Evolutionary conservation across 1,284 basidiomycete genomes (phyloP).

Genomic region (Violaceomyces palustris): DNA sequence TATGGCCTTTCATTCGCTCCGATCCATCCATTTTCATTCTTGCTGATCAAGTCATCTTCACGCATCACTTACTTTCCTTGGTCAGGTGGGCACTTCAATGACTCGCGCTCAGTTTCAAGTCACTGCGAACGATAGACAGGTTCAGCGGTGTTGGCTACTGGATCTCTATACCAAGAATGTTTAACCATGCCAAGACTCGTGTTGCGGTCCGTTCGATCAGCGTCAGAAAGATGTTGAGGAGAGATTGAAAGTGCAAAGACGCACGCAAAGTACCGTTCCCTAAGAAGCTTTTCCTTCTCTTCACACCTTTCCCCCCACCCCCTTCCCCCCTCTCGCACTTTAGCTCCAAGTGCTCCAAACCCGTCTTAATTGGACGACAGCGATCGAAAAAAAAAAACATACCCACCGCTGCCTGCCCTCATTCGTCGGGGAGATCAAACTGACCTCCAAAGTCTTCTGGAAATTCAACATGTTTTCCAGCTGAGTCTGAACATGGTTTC

Average conservation of each 20-base stretch:
- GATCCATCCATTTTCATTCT: not conserved
- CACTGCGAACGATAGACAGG: conserved; percentile 6
- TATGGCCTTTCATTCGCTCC: too few relatives aligned
- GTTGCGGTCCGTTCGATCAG: not conserved
- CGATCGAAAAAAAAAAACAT: too few relatives aligned
- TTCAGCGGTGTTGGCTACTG: too few relatives aligned
- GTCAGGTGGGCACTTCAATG: conserved; percentile 12
- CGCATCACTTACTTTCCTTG: not conserved
- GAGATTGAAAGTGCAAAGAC: not conserved
- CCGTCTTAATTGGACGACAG: conserved; percentile 6
- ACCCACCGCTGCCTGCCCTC: conserved; percentile 4
- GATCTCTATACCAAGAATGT: too few relatives aligned
- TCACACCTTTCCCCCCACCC: not conserved
- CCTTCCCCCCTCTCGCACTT: not conserved
- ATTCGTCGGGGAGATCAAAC: conserved; percentile 6
- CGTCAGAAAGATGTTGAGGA: not conserved
- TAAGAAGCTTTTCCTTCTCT: not conserved
- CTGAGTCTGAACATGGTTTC: too few relatives aligned
- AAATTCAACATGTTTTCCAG: too few relatives aligned
- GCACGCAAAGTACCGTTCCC: not conserved
- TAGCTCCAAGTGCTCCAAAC: not conserved
- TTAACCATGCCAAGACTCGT: too few relatives aligned
- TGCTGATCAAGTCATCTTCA: not conserved
- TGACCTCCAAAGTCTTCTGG: too few relatives aligned
- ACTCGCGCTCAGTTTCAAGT: not conserved